Base-by-base conservation (phyloP, 148 eudicot species). In the Heliamphora exappendiculata region DNA sequence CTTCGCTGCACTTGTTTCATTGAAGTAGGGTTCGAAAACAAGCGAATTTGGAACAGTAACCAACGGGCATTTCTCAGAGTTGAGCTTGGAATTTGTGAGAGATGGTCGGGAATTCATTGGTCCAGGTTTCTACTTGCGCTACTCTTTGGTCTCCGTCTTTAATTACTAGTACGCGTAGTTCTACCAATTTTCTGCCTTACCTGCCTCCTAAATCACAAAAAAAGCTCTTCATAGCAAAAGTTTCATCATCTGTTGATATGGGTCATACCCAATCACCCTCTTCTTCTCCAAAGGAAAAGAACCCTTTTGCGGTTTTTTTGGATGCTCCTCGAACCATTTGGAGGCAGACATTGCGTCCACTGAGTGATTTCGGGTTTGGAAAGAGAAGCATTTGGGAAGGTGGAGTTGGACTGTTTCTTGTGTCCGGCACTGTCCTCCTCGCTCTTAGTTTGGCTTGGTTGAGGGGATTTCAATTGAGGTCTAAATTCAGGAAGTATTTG, bases 311-410 rank as follows among this genome's bases (percentile, higher is more conserved):
- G 16, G 78, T 80, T 39, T 53, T 87, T 82, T 66, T 91, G 37
- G 89, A 89, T 79, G 75, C 86, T 65, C 97, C 98, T 29, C 78
- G 84, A 55, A 82, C 79, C 59, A 79, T 94, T 58, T 94, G 98
- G 98, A 88, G 78, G 81, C 87, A 84, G 67, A 86, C 97, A 8
- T 33, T 90, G 71, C 88, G 86, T 29, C 97, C 98, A 17, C 67
- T 94, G 75, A 82, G 89, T 67, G 97, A 90, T 77, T 92, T 92
- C 77, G 98, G 98, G 22, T 94, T 89, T 70, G 97, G 97, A 72
- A 84, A 85, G 80, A 89, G 88, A 81, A 91, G 97, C 82, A 90
- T 94, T 63, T 94, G 98, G 98, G 97, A 92, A 83, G 98, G 97
- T 78, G 97, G 98, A 28, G 97, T 92, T 75, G 98, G 97, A 59